Base-by-base conservation (phyloP, 2,329 filamentous ascomycete species). In the Penicillium sp. region DNA sequence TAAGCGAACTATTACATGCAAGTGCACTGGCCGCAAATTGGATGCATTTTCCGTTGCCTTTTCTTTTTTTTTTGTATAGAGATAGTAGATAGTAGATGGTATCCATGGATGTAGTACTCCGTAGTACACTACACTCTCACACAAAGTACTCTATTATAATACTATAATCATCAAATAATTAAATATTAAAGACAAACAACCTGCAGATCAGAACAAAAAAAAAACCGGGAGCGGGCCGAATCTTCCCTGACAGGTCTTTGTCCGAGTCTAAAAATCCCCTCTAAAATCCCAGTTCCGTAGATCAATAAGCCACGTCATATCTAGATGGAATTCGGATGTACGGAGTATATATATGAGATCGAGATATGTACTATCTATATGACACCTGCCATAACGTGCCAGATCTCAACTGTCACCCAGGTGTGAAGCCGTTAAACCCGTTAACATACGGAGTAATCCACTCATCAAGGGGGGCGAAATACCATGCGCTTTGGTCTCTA, bases 1-100 rank as follows among this genome's bases (percentile, higher is more conserved):
- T 60, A 66, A 58, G 58, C 61, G 63, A 64, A 63, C 65, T 66
- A 67, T 67, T 67, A 63, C 59, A 60, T 67, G 65, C 65, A 63
- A 63, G 65, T 53, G 65, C 65, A 66, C 62, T 67, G 65, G 65
- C 63, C 62, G 60, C 63, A 65, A 61, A 63, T 63, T 60, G 63
- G 63, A 60, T 66, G 65, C 63, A 66, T 66, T 66, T 62, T 60
- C 57, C 57, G 64, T 49, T 67, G 65, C 65, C 65, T 66, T 44
- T 23, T 25, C 15, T 6, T 44, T 44, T 41, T 15, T 15, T 15
- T 6, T 35, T 35, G 1, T 33, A 13, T 33, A 15, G 8, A 31
- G 29, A 27, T 31, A 31, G 10, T 15, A 33, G 12, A 33, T 33
- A 33, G 31, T 33, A 33, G 5, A 33, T 6, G 13, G 13, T 33